Conservation (phyloP, 768 basidiomycete species). For the Royoungia palumana region DNA sequence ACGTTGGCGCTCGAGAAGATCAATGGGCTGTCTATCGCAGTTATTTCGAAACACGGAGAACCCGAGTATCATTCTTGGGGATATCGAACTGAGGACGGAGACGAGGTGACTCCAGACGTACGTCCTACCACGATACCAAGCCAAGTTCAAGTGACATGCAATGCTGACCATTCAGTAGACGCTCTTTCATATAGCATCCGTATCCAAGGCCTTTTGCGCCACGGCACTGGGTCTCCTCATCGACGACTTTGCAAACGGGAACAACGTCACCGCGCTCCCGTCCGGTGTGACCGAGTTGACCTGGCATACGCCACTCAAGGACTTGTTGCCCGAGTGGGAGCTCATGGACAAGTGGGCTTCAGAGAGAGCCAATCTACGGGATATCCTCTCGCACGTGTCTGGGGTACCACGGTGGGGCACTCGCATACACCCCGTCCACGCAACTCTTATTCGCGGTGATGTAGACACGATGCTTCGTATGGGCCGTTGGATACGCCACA, state of each 20-base stretch:
- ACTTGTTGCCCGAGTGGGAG: constrained; percentile 41
- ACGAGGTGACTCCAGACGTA: constrained; percentile 33
- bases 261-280: constrained; percentile 36
- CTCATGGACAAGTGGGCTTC: constrained; percentile 40
- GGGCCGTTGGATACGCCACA: constrained; percentile 25
- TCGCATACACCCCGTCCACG: neutral
- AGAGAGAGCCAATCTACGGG: constrained; percentile 34
- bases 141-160: neutral
- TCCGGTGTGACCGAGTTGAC: constrained; percentile 25
- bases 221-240: constrained; percentile 41
- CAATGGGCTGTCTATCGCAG: constrained; percentile 30
- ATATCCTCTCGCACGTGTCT: constrained; percentile 39
- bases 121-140: constrained; percentile 6
- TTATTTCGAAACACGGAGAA: constrained; percentile 24
- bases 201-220: constrained; percentile 40
- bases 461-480: constrained; percentile 36
- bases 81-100: constrained; percentile 33
- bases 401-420: constrained; percentile 37
- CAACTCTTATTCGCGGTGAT: neutral
- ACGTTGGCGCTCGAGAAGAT: constrained; percentile 22
- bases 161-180: constrained; percentile 27
- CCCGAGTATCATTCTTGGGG: constrained; percentile 36
- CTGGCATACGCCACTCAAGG: constrained; percentile 37
- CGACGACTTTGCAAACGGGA: constrained; percentile 37
- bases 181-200: constrained; percentile 35